A percentile compares a stretch with the other conserved stretches of the same genome.
These are phyloP conservation scores for Oenanthe sinensis DNA, from an alignment of 129 eudicot genomes.

Conservation along the genomic window DNA sequence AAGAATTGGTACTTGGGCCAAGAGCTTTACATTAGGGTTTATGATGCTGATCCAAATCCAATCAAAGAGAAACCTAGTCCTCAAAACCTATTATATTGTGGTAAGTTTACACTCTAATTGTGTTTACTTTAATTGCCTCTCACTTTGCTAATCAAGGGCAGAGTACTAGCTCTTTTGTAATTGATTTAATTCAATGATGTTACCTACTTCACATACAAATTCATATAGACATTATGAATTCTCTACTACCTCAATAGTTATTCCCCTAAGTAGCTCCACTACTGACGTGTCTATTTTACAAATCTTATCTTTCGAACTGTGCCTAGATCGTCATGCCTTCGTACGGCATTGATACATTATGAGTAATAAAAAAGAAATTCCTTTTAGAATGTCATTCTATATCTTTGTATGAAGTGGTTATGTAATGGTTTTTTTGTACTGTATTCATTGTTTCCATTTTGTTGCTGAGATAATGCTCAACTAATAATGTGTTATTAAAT, in stretches of 20 bases:
- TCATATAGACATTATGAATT: too few relatives aligned
- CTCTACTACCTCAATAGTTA: too few relatives aligned
- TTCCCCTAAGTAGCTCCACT: too few relatives aligned
- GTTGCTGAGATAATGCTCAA: background rate
- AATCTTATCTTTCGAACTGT: background rate
- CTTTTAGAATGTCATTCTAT: background rate
- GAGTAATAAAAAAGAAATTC: too few relatives aligned
- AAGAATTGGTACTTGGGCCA: constrained; percentile 62
- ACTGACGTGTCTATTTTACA: too few relatives aligned
- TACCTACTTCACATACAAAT: too few relatives aligned
- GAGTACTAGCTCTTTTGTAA: background rate
- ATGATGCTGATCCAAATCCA: constrained; percentile 57
- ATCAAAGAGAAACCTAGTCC: constrained; percentile 55
- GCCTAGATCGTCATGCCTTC: background rate
- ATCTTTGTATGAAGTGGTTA: background rate
- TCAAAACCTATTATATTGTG: constrained; percentile 47
- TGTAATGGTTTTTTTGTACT: background rate
- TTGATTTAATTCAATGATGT: too few relatives aligned
- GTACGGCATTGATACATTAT: background rate
- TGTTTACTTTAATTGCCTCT: background rate
- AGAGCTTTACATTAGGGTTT: constrained; percentile 56
- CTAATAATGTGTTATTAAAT: background rate
- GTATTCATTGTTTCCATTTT: background rate
- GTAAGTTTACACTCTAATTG: constrained; percentile 13
- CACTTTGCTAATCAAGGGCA: background rate